Evolutionary conservation across 2,329 filamentous ascomycete genomes (phyloP), one percentile per base, ranked within the genome.

Genomic region (Cladosporium sp.): DNA sequence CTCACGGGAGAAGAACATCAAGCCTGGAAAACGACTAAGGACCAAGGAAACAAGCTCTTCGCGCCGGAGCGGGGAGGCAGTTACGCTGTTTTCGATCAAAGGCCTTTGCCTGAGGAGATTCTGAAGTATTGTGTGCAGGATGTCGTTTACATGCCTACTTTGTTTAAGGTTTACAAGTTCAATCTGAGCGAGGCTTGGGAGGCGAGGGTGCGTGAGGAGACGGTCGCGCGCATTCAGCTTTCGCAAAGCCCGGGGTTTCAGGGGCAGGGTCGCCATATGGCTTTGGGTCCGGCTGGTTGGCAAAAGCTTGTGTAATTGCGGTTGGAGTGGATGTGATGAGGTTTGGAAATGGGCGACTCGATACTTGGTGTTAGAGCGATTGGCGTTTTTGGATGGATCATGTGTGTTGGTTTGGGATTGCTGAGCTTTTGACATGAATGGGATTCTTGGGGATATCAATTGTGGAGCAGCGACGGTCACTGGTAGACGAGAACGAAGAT

Each of bases 91-190:
- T 80, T 80, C 57, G 70, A 73, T 51, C 43, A 63, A 38, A 66
- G 76, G 0, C 77, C 78, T 0, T 51, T 80, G 6, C 36, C 53
- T 0, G 9, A 55, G 2, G 68, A 68, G 0, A 66, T 78, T 2
- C 48, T 61, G 18, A 11, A 55, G 0, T 80, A 80, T 59, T 79
- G 76, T 54, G 62, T 66, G 2, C 64, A 72, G 19, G 75, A 79
- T 54, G 70, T 80, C 1, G 38, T 58, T 7, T 61, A 67, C 29
- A 59, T 79, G 52, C 66, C 74, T 1, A 51, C 59, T 30, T 53
- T 74, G 9, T 40, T 42, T 2, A 29, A 40, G 12, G 36, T 40
- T 8, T 62, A 58, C 45, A 33, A 43, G 3, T 63, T 60, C 55
- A 40, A 57, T 20, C 22, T 65, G 19, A 65, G 68, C 52, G 36